Evolutionary conservation across 1,139 yeast genomes (phyloP).

Genomic region (Kodamaea fungicola): DNA sequence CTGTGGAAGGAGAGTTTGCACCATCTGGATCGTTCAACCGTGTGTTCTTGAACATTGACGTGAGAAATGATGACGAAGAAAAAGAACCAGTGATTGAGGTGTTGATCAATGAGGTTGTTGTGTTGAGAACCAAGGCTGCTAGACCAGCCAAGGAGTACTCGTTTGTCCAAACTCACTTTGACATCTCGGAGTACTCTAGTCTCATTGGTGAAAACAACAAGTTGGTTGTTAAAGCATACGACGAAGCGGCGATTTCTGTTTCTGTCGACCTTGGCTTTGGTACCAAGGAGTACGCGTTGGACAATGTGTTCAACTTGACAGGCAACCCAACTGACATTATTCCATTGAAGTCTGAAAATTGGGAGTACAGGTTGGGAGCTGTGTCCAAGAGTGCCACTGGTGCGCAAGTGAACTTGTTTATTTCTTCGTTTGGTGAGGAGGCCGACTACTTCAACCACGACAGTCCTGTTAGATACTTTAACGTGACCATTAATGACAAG

Average conservation of each 20-base stretch:
- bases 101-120: neutral
- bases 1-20: too few relatives aligned
- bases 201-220: conserved; percentile 1
- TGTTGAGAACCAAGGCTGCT: neutral
- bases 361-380: conserved; percentile 1
- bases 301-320: conserved; percentile 2
- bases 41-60: too few relatives aligned
- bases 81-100: neutral
- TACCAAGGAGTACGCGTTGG: neutral
- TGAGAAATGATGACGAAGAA: neutral
- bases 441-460: conserved; percentile 18
- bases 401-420: conserved; percentile 22
- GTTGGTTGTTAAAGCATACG: conserved; percentile 2
- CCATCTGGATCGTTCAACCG: too few relatives aligned
- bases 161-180: conserved; percentile 3
- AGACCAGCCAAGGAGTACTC: neutral
- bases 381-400: conserved; percentile 22
- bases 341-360: conserved; percentile 1
- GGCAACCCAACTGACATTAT: conserved; percentile 1
- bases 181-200: conserved; percentile 4
- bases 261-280: neutral
- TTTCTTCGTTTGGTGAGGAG: conserved; percentile 25
- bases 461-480: conserved; percentile 22
- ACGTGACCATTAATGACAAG: conserved; percentile 18
- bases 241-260: conserved; percentile 2